Percentiles rank a stretch among this genome's conserved stretches.
These are phyloP conservation scores for Pyrenochaeta sp. DNA, from an alignment of 2,329 filamentous ascomycete genomes.

Conservation along the genomic window DNA sequence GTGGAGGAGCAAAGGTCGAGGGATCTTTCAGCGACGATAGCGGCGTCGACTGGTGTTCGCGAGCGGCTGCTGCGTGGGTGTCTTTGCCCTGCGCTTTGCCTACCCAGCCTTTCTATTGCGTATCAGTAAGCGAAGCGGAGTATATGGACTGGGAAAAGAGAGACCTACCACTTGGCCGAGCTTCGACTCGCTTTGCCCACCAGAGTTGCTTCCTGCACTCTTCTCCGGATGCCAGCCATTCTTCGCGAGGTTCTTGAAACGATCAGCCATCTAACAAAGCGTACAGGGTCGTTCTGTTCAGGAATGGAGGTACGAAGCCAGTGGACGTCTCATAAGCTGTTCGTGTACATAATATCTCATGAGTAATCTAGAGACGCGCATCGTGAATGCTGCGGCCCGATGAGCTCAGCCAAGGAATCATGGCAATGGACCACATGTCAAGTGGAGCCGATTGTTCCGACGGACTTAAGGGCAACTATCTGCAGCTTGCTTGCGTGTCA, in stretches of 20 bases:
- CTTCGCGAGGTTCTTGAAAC: conserved; percentile 53
- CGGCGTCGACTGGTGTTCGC: conserved; percentile 67
- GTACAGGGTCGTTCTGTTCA: neutral
- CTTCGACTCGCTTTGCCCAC: conserved; percentile 58
- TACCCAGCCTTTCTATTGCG: conserved; percentile 64
- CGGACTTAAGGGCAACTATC: neutral
- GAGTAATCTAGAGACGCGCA: neutral
- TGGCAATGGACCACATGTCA: neutral
- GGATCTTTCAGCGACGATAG: conserved; percentile 78
- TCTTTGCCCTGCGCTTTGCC: conserved; percentile 60
- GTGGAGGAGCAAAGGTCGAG: conserved; percentile 79
- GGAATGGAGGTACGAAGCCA: neutral
- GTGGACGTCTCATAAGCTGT: neutral
- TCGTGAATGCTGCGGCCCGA: conserved; percentile 2
- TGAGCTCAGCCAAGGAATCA: neutral
- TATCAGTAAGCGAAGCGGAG: conserved; percentile 13
- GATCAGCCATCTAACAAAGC: conserved; percentile 1
- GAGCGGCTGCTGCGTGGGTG: conserved; percentile 46
- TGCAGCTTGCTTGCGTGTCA: neutral
- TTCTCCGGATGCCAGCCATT: conserved; percentile 58
- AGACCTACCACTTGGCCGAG: conserved; percentile 62
- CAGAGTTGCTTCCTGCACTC: conserved; percentile 13
- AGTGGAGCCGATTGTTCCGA: neutral
- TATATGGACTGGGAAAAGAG: conserved; percentile 34
- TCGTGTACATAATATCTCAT: neutral